Evolutionary conservation across 2,329 filamentous ascomycete species (phyloP), one percentile per base, ranked within the genome.

Genomic region (Pseudopithomyces maydicus): DNA sequence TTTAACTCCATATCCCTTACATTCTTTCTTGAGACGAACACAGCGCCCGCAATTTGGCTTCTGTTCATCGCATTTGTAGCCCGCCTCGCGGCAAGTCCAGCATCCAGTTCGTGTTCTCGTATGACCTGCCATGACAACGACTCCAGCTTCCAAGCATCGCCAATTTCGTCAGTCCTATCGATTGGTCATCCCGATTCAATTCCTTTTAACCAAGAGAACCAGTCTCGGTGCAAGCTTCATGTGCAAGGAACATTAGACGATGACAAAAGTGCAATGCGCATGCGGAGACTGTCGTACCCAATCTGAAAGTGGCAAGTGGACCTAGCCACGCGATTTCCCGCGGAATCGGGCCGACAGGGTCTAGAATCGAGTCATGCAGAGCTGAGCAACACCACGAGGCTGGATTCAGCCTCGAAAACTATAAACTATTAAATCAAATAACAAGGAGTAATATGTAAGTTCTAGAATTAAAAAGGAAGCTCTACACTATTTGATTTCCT

Each of bases 61-160:
- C 32, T 67, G 57, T 46, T 73, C 70, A 44, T 73, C 69, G 59
- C 70, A 73, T 49, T 73, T 73, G 52, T 73, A 73, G 1, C 70
- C 70, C 12, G 69, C 67, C 55, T 70, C 68, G 15, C 69, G 57
- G 58, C 70, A 73, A 3, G 70, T 73, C 69, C 69, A 71, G 56
- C 70, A 73, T 35, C 70, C 70, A 7, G 68, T 70, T 35, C 70
- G 57, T 12, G 67, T 65, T 57, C 70, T 63, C 22, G 67, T 72
- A 54, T 71, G 70, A 47, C 47, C 47, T 12, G 47, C 35, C 47
- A 50, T 50, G n/a, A 11, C 20, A 8, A 29, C 32, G 44, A 35
- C n/a, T 33, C 23, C 19, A 12, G n/a, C 17, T 6, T 6, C 11
- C 10, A 11, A 14, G 15, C 26, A 23, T 15, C 14, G 26, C 14